Base-by-base conservation (phyloP, 2,329 filamentous ascomycete genomes). In the Penicillium sumatraense region DNA sequence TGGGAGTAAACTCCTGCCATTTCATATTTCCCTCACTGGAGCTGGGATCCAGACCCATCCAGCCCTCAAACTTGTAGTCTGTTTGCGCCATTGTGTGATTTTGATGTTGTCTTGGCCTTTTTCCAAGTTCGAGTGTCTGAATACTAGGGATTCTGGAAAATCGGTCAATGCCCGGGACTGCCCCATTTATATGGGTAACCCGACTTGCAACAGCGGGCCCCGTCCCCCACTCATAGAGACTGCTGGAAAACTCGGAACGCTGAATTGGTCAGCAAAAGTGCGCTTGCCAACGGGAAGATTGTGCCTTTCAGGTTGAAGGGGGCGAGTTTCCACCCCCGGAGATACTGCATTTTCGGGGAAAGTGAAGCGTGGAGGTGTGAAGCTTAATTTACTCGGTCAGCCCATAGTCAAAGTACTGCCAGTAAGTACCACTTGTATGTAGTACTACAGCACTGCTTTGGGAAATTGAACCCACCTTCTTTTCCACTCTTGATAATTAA, bases 1-100 rank as follows among this genome's bases (percentile, higher is more conserved):
- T 89, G 33, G 85, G 85, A 70, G 85, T 78, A 52, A 82, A 88
- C 53, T 81, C 70, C 36, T 79, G 72, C 81, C 81, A 84, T 29
- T 74, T 75, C 77, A 85, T 81, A 51, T 82, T 82, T 54, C 83
- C 83, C 49, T 83, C 67, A 29, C 72, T 79, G 11, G 81, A 72
- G 55, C 72, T 71, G 27, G 75, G 64, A 69, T 81, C 79, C 31
- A 80, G 76, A 65, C 80, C 83, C 61, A 84, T 74, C 83, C 83
- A 85, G 64, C 83, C 83, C 67, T 83, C 76, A 66, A 85, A 85
- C 53, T 78, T 80, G 70, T 81, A 80, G 59, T 79, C 72, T 53
- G 72, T 66, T 41, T 60, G 51, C 14, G 62, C 45, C 62, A 65
- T 66, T 18, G 9, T n/a, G n/a, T n/a, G n/a, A n/a, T n/a, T n/a